phyloP scores from a whole-genome alignment of 2,329 filamentous ascomycete genomes.

The Chaetomium strumarium region DNA sequence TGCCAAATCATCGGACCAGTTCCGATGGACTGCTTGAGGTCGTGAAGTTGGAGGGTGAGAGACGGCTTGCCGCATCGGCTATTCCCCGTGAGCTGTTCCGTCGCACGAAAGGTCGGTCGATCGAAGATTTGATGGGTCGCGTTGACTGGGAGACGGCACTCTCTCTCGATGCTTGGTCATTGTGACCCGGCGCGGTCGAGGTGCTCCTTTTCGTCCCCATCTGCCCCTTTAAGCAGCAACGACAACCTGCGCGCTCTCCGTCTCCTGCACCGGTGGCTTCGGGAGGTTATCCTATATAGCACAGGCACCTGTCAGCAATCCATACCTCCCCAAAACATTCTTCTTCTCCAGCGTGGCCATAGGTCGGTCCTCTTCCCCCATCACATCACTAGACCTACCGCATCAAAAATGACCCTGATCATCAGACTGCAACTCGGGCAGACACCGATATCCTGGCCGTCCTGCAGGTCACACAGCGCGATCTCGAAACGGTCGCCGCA shows the following conservation, averaged over 20 bases:
- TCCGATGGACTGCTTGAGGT: too few species aligned
- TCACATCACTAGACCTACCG: constrained; percentile 28
- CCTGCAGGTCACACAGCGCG: constrained; percentile 72
- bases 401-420: constrained; percentile 90
- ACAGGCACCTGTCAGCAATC: neutral
- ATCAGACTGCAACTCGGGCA: constrained; percentile 96
- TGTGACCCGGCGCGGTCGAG: too few species aligned
- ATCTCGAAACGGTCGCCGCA: constrained; percentile 98
- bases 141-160: too few species aligned
- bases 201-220: neutral
- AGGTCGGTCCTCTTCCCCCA: too few species aligned
- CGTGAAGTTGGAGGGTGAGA: too few species aligned
- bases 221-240: constrained; percentile 34
- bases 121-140: too few species aligned
- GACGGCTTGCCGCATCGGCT: too few species aligned
- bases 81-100: too few species aligned
- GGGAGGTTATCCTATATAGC: constrained; percentile 40
- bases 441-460: constrained; percentile 86
- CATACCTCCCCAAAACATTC: neutral
- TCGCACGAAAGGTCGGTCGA: too few species aligned
- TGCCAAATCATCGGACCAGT: too few species aligned
- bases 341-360: too few species aligned
- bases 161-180: too few species aligned
- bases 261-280: constrained; percentile 30
- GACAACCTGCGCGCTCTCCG: constrained; percentile 33